phyloP scores from a whole-genome alignment of 2,329 filamentous ascomycete genomes.

The Colletotrichum lindemuthianum region DNA sequence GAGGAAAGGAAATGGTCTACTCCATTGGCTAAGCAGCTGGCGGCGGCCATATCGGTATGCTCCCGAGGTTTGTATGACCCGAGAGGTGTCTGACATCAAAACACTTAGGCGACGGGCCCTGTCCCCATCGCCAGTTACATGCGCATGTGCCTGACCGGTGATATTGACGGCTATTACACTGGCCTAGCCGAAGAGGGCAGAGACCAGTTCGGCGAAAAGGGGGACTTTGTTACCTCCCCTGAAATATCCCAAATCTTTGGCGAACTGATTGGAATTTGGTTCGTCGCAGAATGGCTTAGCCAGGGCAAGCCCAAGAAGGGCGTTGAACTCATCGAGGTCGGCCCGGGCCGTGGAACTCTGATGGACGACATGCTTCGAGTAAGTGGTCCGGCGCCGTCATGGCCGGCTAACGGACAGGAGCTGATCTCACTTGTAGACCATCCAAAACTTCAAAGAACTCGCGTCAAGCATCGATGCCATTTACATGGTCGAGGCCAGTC shows the following conservation, averaged over 20 bases:
- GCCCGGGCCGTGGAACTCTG: constrained; percentile 91
- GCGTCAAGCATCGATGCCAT: constrained; percentile 82
- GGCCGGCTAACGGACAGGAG: not conserved
- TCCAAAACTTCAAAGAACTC: constrained; percentile 84
- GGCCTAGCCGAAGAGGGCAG: constrained; percentile 72
- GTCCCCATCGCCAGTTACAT: constrained; percentile 94
- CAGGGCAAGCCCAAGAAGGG: constrained; percentile 80
- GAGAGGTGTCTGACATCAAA: constrained; percentile 3
- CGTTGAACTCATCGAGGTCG: constrained; percentile 92
- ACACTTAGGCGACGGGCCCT: constrained; percentile 76
- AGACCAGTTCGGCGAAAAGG: constrained; percentile 91
- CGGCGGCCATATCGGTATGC: constrained; percentile 83
- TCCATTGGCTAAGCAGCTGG: constrained; percentile 86
- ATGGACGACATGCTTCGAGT: constrained; percentile 97
- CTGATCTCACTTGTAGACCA: constrained; percentile 66
- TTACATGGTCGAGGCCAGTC: constrained; percentile 94
- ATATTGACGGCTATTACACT: constrained; percentile 94
- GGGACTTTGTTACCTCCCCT: constrained; percentile 96
- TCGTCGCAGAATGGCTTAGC: constrained; percentile 95
- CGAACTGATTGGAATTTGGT: constrained; percentile 93
- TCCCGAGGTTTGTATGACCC: not conserved
- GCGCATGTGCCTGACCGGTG: constrained; percentile 96
- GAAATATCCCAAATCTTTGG: constrained; percentile 98
- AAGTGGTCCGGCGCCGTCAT: constrained; percentile 45
- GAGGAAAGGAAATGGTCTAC: constrained; percentile 83